phyloP scores from a whole-genome alignment of 2,329 filamentous ascomycete species.

The Hypoxylon sp. region DNA sequence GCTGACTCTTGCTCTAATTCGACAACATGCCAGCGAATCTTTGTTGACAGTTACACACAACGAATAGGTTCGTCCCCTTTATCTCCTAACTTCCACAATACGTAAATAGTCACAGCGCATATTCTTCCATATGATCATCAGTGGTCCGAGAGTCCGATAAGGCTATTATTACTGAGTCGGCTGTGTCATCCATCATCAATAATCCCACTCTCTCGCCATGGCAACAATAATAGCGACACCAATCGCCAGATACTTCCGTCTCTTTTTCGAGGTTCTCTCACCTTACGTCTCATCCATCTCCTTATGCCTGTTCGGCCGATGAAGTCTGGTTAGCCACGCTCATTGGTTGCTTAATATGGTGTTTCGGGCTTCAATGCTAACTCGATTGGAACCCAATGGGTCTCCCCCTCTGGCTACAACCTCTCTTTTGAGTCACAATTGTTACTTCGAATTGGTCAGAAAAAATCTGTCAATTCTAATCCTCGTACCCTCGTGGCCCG shows the following conservation, averaged over 20 bases:
- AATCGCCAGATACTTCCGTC: constrained; percentile 17
- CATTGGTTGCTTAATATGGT: constrained; percentile 38
- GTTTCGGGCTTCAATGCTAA: constrained; percentile 44
- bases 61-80: constrained; percentile 30
- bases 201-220: constrained; percentile 40
- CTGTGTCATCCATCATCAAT: constrained; percentile 36
- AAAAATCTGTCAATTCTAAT: constrained; percentile 23
- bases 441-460: constrained; percentile 37
- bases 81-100: constrained; percentile 23
- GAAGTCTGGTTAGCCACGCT: constrained; percentile 28
- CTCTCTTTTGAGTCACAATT: constrained; percentile 36
- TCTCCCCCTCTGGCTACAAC: constrained; percentile 25
- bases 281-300: constrained; percentile 31
- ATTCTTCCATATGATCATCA: constrained; percentile 30
- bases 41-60: constrained; percentile 27
- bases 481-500: constrained; percentile 42
- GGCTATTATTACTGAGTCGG: constrained; percentile 14
- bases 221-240: constrained; percentile 33
- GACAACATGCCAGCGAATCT: constrained; percentile 28
- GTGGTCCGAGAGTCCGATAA: constrained; percentile 23
- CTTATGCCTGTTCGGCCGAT: constrained; percentile 20
- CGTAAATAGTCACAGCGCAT: constrained; percentile 38
- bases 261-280: constrained; percentile 27
- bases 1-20: constrained; percentile 30
- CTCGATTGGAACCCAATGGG: constrained; percentile 43